Conservation (phyloP, 2,329 filamentous ascomycete species). For the Pseudocercospora pini-densiflorae region DNA sequence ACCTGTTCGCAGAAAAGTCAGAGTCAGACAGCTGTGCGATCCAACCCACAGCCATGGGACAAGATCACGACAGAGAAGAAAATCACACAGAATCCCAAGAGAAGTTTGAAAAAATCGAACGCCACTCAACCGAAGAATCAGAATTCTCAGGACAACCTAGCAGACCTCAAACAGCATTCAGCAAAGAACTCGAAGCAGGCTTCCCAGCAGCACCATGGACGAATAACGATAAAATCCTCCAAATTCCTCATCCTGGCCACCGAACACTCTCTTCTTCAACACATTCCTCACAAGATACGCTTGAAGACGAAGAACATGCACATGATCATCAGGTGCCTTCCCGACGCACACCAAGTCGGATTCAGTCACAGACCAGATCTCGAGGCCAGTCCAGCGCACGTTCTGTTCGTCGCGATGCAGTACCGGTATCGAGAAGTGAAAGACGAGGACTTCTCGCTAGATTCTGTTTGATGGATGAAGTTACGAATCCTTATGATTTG, state of each 20-base stretch:
- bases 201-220: constrained; percentile 20
- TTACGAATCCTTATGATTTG: constrained; percentile 77
- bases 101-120: constrained; percentile 24
- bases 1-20: neutral
- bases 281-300: constrained; percentile 30
- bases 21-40: too few relatives aligned
- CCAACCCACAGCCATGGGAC: constrained; percentile 10
- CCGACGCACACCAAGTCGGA: constrained; percentile 30
- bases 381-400: constrained; percentile 34
- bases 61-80: constrained; percentile 23
- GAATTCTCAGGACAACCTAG: constrained; percentile 9
- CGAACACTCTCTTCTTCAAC: constrained; percentile 20
- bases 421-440: constrained; percentile 56
- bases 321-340: constrained; percentile 37
- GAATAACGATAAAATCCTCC: constrained; percentile 24
- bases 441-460: constrained; percentile 75
- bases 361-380: constrained; percentile 32
- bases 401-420: constrained; percentile 35
- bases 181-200: constrained; percentile 23
- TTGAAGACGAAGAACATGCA: constrained; percentile 29
- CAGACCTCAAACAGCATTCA: constrained; percentile 17
- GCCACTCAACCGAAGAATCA: constrained; percentile 14
- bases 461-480: constrained; percentile 75
- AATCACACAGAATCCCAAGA: constrained; percentile 16
- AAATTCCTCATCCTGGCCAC: constrained; percentile 10